Evolutionary conservation across 2,329 filamentous ascomycete species (phyloP), one percentile per base, ranked within the genome.

Genomic region (Fusarium pseudonygamai): DNA sequence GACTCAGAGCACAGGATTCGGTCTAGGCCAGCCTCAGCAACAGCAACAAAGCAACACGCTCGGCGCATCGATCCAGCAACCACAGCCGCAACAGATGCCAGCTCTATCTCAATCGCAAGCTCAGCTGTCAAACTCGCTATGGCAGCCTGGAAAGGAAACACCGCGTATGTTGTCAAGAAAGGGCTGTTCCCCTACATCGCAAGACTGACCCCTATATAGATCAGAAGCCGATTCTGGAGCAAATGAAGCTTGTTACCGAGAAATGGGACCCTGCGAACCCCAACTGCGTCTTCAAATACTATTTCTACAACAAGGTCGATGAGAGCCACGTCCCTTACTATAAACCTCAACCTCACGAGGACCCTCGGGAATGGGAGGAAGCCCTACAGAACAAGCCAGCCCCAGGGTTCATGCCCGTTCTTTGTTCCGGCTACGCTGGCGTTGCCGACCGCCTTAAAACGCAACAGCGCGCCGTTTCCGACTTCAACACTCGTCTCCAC

Each of bases 261-360:
- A 95, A 95, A 83, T 96, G 93, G 93, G 87, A 93, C 69, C 91
- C 93, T 3, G 82, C 86, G 32, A 88, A 87, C 80, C 87, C 90
- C 28, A 90, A 90, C 79, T 95, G 93, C 77, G 89, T 89, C 34
- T 94, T 96, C 84, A 93, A 94, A 81, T 87, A 93, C 79, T 96
- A 96, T 85, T 94, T 96, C 81, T 97, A 96, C 87, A 96, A 96
- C 83, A 91, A 93, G 74, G 93, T 95, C 71, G 91, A 93, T 72
- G 90, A 93, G 77, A 88, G 90, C 59, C 88, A 89, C 79, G 91
- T 92, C n/a, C 93, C 93, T 16, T 95, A 93, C 81, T 95, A 93
- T 82, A 89, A 91, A 72, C 93, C 93, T 5, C 86, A 89, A 22
- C 85, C 90, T 3, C 86, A 89, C 75, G 94, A 96, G 79, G 91